These are phyloP conservation scores for Gonapodya sp. DNA, from an alignment of 192 early-diverging fungal species.

Conservation along the genomic window DNA sequence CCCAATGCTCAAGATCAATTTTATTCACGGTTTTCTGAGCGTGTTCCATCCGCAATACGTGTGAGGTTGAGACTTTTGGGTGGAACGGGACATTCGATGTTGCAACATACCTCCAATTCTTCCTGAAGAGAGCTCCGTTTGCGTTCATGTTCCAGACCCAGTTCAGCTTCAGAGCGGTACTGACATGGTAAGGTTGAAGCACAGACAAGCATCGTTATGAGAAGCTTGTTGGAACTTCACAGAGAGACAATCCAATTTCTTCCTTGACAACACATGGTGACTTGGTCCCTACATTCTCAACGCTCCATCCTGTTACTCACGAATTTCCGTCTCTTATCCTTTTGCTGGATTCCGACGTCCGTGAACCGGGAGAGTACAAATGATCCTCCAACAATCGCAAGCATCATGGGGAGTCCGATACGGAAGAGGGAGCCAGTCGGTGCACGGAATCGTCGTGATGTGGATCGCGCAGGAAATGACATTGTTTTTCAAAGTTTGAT, in stretches of 20 bases:
- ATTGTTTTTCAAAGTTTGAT: no score
- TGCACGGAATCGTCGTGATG: background rate
- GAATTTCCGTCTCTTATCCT: background rate
- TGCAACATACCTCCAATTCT: background rate
- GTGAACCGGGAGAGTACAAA: background rate
- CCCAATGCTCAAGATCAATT: constrained; percentile 2
- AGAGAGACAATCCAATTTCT: background rate
- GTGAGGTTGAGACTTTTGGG: background rate
- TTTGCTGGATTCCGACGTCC: background rate
- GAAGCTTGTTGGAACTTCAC: background rate
- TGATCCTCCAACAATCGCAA: background rate
- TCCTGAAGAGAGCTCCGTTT: background rate
- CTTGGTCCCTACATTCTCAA: no score
- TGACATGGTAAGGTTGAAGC: background rate
- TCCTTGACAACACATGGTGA: no score
- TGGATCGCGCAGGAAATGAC: background rate
- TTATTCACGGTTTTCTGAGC: background rate
- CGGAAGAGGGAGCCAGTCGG: background rate
- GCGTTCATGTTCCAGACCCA: background rate
- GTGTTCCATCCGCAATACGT: no score
- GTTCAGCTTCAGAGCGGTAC: background rate
- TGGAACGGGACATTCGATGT: background rate
- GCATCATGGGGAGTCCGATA: background rate
- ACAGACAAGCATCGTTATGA: background rate
- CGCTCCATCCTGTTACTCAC: background rate